Base-by-base conservation (phyloP, 2,329 filamentous ascomycete species). In the Pochonia chlamydosporia region DNA sequence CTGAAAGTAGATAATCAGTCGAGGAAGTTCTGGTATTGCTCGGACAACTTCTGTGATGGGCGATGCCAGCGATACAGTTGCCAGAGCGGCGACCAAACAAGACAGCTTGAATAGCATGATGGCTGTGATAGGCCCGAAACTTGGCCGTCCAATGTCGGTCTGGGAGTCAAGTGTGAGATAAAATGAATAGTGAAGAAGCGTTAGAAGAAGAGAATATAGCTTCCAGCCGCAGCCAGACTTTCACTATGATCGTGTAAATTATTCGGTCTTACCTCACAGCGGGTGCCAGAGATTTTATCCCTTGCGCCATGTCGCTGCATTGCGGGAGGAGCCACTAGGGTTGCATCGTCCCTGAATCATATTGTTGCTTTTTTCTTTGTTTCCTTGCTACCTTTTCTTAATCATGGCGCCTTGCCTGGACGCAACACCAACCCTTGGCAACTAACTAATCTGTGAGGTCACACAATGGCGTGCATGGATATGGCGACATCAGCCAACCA, bases 1-100 rank as follows among this genome's bases (percentile, higher is more conserved):
- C 1, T 77, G 74, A 59, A 74, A 73, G 52, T 75, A 75, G 43
- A 73, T 59, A 25, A 75, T 68, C 5, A 76, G 67, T 14, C 72
- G 69, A 48, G 62, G 70, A 16, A 46, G 36, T 6, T 33, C 18
- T 4, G 8, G 4, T 5, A 41, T 30, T 14, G 24, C 35, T 24
- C 25, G n/a, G 3, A 23, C 36, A n/a, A 24, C 25, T 40, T 46
- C 8, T 4, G n/a, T 14, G 14, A 40, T 25, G 8, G 44, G 36
- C 11, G 44, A 46, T 23, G 36, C 44, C 8, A 39, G 9, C 8
- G 33, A 28, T 7, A 39, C 4, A 7, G 23, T 18, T 4, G 43
- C 35, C 21, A 45, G 14, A 13, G 33, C 43, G 7, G 42, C 31
- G 23, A 21, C 23, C 18, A 36, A n/a, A 37, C 14, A 25, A 11